Percentiles rank a stretch among this genome's conserved stretches.
These are phyloP conservation scores for Stephania yunnanensis DNA, from an alignment of 164 flowering plant species.

Conservation along the genomic window DNA sequence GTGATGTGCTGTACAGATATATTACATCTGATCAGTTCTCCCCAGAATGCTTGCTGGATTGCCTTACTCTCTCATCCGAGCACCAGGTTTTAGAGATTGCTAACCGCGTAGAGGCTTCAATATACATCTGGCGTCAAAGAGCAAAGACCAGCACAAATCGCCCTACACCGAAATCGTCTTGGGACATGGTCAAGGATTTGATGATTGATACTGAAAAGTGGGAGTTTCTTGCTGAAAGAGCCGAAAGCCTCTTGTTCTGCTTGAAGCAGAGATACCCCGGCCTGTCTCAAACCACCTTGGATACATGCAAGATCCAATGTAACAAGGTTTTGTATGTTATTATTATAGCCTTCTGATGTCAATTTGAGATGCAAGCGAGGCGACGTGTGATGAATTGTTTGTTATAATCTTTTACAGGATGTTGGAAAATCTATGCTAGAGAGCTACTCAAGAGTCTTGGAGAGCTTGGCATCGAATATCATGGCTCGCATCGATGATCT, in stretches of 20 bases:
- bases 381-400: neutral
- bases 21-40: constrained; percentile 90
- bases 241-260: constrained; percentile 74
- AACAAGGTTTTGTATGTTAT: constrained; percentile 56
- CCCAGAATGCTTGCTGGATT: constrained; percentile 86
- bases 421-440: constrained; percentile 92
- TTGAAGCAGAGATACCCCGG: constrained; percentile 91
- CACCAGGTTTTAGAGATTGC: constrained; percentile 84
- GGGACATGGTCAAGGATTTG: constrained; percentile 87
- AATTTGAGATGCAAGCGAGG: neutral
- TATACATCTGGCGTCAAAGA: constrained; percentile 76
- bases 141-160: constrained; percentile 41
- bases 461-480: constrained; percentile 82
- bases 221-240: constrained; percentile 77
- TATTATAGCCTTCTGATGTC: neutral
- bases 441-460: constrained; percentile 95
- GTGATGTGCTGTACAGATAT: constrained; percentile 79
- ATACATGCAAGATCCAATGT: constrained; percentile 84
- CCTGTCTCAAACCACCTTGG: constrained; percentile 76
- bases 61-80: constrained; percentile 80
- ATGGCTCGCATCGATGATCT: constrained; percentile 91
- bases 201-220: constrained; percentile 80
- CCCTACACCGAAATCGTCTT: constrained; percentile 62
- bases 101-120: constrained; percentile 85
- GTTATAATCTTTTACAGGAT: constrained; percentile 42